These are phyloP conservation scores for Apiotrichum mycotoxinovorans DNA, from an alignment of 1,284 basidiomycete genomes.

Conservation along the genomic window DNA sequence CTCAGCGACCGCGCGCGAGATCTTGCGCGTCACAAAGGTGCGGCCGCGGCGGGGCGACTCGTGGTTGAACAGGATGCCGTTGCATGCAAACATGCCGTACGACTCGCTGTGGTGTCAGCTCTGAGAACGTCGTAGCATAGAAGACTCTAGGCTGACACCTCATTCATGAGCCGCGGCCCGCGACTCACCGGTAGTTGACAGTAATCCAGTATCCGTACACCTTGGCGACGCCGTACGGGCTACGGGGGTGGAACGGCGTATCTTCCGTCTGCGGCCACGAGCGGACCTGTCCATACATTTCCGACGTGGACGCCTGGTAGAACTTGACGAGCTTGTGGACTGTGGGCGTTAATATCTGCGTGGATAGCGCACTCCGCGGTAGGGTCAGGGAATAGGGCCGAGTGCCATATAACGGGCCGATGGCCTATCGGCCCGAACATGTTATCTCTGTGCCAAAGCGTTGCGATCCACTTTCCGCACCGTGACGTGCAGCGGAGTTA, in stretches of 20 bases:
- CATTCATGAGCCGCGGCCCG: too few species aligned
- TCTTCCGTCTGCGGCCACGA: conserved; percentile 86
- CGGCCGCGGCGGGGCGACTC: conserved; percentile 85
- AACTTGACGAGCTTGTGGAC: conserved; percentile 34
- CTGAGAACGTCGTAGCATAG: too few species aligned
- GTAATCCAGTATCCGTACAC: conserved; percentile 54
- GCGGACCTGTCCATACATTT: conserved; percentile 87
- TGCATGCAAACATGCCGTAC: conserved; percentile 78
- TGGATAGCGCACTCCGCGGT: not conserved
- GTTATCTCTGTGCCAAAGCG: too few species aligned
- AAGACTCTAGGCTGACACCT: not conserved
- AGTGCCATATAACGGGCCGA: too few species aligned
- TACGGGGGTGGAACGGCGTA: conserved; percentile 89
- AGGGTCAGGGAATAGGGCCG: not conserved
- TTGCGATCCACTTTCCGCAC: too few species aligned
- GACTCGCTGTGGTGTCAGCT: conserved; percentile 61
- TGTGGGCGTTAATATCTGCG: not conserved
- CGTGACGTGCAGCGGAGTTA: too few species aligned
- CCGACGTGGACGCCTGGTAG: conserved; percentile 81
- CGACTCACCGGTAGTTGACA: conserved; percentile 25
- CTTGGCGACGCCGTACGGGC: conserved; percentile 87
- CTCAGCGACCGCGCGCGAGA: conserved; percentile 81
- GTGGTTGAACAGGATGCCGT: conserved; percentile 86
- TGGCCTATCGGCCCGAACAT: not conserved
- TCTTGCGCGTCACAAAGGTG: conserved; percentile 92